Evolutionary conservation across 331 rosid species (phyloP), one percentile per base, ranked within the genome.

Genomic region (Quercus phellos): DNA sequence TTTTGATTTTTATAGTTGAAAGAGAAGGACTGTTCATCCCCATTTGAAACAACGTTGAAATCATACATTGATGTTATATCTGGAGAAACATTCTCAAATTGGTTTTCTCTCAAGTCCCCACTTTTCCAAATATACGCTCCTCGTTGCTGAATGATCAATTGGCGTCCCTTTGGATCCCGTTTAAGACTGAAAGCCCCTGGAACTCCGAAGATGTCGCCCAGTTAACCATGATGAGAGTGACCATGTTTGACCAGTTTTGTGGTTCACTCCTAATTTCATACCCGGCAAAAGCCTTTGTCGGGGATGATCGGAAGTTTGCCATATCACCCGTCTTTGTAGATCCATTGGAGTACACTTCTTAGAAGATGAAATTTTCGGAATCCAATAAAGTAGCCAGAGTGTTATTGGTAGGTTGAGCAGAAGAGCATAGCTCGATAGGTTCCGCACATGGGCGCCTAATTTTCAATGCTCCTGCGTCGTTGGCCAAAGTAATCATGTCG

Each of bases 301-400:
- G 14, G 66, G 79, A 51, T 46, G 14, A 32, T 76, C 66, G 18
- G 13, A 51, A 66, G 73, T 51, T 29, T 64, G 73, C 73, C 51
- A 64, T 32, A 51, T 46, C 4, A 51, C 22, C 8, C 1, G 10
- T 29, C 17, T 30, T 66, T 24, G 14, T 26, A 16, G 53, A 29
- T 29, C 64, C 73, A 66, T 76, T 50, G 3, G 77, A 55, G 27
- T 77, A 51, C 38, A 72, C 7, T 64, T 72, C 75, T 24, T 73
- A 53, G 2, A 82, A 34, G 56, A 55, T 64, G 34, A 82, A 73
- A 51, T 82, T 82, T 0, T 76, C 79, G 1, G 60, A n/a, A 68
- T 77, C 76, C n/a, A 66, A 56, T 55, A 82, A 56, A 0, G 51
- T 67, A 26, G 79, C 79, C 3, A 30, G 35, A 30, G 35, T 77